Evolutionary conservation across 2,329 filamentous ascomycete species (phyloP).

Genomic region (Cladophialophora bantiana): DNA sequence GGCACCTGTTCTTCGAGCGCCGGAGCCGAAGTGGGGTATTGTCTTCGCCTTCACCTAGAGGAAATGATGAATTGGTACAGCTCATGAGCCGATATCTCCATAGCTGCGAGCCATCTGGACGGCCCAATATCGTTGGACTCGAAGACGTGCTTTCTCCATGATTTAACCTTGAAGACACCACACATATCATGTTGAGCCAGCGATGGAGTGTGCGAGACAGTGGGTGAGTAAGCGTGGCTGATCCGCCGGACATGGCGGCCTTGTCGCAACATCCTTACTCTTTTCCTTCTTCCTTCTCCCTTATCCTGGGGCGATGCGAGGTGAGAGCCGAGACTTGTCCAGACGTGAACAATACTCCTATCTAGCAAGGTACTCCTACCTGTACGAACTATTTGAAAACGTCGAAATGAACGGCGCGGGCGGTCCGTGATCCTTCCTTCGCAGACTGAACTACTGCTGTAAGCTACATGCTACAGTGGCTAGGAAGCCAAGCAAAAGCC

Average conservation of each 20-base stretch:
- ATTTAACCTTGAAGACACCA: background rate
- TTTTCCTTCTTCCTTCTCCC: background rate
- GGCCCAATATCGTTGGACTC: conserved; percentile 18
- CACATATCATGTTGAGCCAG: background rate
- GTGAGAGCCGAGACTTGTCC: background rate
- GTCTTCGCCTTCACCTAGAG: conserved; percentile 4
- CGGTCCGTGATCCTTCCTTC: no score
- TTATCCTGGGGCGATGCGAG: background rate
- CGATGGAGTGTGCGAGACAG: no score
- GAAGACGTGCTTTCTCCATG: conserved; percentile 11
- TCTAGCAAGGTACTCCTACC: no score
- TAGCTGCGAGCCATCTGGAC: conserved; percentile 23
- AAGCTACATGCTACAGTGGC: no score
- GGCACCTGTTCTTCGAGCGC: conserved; percentile 9
- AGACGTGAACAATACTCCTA: no score
- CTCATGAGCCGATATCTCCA: conserved; percentile 30
- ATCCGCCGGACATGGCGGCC: background rate
- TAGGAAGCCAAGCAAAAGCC: no score
- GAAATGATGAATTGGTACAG: conserved; percentile 16
- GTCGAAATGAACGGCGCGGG: no score
- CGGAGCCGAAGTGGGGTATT: conserved; percentile 5
- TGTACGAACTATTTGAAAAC: no score
- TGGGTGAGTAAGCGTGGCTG: background rate
- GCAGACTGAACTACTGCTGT: no score
- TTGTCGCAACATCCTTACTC: background rate